A percentile compares a stretch with the other conserved stretches of the same genome.
Conservation (phyloP, 1,284 basidiomycete species). For the Rhodotorula mucilaginosa region DNA sequence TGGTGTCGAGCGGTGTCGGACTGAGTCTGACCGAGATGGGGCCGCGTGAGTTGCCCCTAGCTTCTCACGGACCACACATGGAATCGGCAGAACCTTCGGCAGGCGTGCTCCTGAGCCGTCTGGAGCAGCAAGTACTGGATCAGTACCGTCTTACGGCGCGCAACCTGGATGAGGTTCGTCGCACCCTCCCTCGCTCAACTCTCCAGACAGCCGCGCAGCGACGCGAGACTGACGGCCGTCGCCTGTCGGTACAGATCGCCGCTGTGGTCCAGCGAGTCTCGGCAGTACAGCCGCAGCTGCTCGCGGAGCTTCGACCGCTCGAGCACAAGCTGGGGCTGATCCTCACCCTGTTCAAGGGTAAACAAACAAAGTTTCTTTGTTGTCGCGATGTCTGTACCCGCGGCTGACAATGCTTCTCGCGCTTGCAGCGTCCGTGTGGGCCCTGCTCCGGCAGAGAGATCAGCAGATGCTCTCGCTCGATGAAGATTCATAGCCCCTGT, state of each 20-base stretch:
- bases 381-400: constrained; percentile 26
- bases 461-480: constrained; percentile 55
- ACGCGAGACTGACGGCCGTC: constrained; percentile 38
- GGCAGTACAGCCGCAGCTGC: constrained; percentile 70
- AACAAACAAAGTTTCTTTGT: neutral
- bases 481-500: neutral
- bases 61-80: no score
- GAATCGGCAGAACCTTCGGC: neutral
- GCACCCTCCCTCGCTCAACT: neutral
- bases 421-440: constrained; percentile 86
- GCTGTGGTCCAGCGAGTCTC: constrained; percentile 50
- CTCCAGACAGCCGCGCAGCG: neutral
- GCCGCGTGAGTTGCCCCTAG: no score
- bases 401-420: constrained; percentile 2
- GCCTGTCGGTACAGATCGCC: constrained; percentile 44
- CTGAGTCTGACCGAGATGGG: no score
- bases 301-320: constrained; percentile 74
- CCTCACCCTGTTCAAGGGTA: constrained; percentile 59
- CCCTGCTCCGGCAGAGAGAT: constrained; percentile 70
- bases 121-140: neutral
- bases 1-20: no score
- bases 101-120: neutral
- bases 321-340: constrained; percentile 95
- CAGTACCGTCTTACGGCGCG: no score
- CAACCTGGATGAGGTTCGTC: neutral